Evolutionary conservation across 495 filamentous ascomycete genomes (phyloP).

Genomic region (Glarea lozoyensis): DNA sequence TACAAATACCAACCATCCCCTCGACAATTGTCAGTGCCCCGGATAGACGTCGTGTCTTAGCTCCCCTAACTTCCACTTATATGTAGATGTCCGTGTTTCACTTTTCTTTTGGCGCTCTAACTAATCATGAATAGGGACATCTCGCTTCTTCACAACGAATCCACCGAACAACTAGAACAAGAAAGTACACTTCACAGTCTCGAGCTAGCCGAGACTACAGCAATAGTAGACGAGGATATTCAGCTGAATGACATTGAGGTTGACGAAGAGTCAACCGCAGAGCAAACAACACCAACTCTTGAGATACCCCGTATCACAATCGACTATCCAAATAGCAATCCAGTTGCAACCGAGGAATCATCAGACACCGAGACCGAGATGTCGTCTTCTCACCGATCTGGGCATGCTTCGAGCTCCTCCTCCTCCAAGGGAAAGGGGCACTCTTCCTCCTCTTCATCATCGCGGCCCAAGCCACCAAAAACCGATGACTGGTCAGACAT

Average conservation of each 20-base stretch:
- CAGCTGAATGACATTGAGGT: conserved; percentile 14
- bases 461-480: conserved; percentile 20
- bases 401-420: conserved; percentile 12
- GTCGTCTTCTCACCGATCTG: conserved; percentile 20
- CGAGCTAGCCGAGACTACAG: neutral
- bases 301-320: conserved; percentile 17
- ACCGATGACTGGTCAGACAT: conserved; percentile 53
- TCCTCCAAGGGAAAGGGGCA: conserved; percentile 18
- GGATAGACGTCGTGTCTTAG: no score
- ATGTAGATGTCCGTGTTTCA: neutral
- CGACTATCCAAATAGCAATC: conserved; percentile 16
- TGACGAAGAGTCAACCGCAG: conserved; percentile 1
- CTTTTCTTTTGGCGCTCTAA: neutral
- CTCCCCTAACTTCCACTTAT: no score
- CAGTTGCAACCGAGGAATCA: conserved; percentile 9
- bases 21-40: no score
- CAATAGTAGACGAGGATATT: conserved; percentile 14
- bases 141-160: neutral
- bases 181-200: neutral
- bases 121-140: neutral
- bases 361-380: conserved; percentile 19
- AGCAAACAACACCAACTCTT: conserved; percentile 9
- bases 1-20: no score
- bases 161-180: conserved; percentile 15
- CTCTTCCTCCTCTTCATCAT: conserved; percentile 15